Evolutionary conservation across 805 yeast species (phyloP).

Genomic region (Ogataea sp.): DNA sequence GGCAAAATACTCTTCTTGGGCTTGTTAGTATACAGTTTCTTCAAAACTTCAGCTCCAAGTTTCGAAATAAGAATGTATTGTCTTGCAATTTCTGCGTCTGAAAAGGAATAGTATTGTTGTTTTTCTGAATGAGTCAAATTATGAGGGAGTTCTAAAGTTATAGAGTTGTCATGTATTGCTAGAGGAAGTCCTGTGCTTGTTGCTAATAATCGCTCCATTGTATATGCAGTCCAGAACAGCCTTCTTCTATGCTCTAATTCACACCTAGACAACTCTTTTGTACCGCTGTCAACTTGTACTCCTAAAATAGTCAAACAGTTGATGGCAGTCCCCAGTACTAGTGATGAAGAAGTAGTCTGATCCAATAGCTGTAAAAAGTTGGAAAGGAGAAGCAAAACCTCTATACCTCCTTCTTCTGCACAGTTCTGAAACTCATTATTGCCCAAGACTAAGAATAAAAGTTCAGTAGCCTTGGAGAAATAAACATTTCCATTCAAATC

Average conservation of each 20-base stretch:
- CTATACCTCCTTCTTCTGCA: slow-evolving; percentile 65
- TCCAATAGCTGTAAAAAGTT: slow-evolving; percentile 67
- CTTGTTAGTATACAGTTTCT: slow-evolving; percentile 56
- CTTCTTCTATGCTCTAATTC: slow-evolving; percentile 35
- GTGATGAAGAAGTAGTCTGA: slow-evolving; percentile 60
- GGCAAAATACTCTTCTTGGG: slow-evolving; percentile 60
- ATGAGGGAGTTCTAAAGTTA: slow-evolving; percentile 59
- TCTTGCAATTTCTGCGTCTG: slow-evolving; percentile 59
- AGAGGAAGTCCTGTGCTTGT: slow-evolving; percentile 67
- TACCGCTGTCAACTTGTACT: slow-evolving; percentile 66
- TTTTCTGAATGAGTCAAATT: slow-evolving; percentile 49
- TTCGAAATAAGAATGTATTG: slow-evolving; percentile 64
- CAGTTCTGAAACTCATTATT: slow-evolving; percentile 61
- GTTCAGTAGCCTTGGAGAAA: slow-evolving; percentile 57
- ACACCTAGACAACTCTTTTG: slow-evolving; percentile 34
- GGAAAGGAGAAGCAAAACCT: slow-evolving; percentile 57
- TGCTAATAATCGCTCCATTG: slow-evolving; percentile 47
- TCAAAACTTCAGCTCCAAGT: slow-evolving; percentile 57
- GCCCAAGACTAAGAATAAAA: slow-evolving; percentile 61
- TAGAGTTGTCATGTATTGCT: slow-evolving; percentile 62
- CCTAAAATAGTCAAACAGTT: slow-evolving; percentile 58
- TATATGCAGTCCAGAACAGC: slow-evolving; percentile 18
- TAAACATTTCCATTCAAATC: slow-evolving; percentile 39
- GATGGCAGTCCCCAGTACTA: slow-evolving; percentile 60
- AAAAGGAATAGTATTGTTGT: slow-evolving; percentile 50